Conservation (phyloP, 345 rosid species). For the Citrus unshiu region DNA sequence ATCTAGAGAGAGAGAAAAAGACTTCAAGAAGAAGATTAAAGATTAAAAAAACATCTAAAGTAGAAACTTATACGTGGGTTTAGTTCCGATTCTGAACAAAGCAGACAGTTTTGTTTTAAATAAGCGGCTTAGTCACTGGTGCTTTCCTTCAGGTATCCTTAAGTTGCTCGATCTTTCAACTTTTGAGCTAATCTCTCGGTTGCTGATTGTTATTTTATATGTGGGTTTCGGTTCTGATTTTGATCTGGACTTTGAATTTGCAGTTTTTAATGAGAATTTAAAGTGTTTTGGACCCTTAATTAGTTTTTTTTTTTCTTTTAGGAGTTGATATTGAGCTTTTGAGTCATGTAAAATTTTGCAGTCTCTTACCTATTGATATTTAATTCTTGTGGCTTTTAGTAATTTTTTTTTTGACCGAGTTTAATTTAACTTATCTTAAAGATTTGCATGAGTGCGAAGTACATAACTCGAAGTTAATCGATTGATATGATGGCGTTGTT, state of each 20-base stretch:
- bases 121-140: neutral
- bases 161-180: neutral
- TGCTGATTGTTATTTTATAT: neutral
- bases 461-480: neutral
- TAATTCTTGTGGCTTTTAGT: neutral
- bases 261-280: neutral
- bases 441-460: neutral
- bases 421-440: neutral
- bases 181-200: neutral
- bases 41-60: neutral
- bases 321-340: neutral
- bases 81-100: neutral
- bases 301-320: neutral
- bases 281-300: neutral
- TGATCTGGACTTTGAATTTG: neutral
- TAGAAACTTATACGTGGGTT: neutral
- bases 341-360: neutral
- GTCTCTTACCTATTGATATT: neutral
- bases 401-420: neutral
- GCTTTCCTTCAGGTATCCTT: neutral
- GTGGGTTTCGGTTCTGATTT: conserved; percentile 2
- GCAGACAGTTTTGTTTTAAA: neutral
- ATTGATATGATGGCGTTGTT: neutral
- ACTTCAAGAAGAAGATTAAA: neutral
- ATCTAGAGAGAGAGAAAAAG: neutral